Base-by-base conservation (phyloP, 108 stramenopile genomes). In the Cyclotella atomus region DNA sequence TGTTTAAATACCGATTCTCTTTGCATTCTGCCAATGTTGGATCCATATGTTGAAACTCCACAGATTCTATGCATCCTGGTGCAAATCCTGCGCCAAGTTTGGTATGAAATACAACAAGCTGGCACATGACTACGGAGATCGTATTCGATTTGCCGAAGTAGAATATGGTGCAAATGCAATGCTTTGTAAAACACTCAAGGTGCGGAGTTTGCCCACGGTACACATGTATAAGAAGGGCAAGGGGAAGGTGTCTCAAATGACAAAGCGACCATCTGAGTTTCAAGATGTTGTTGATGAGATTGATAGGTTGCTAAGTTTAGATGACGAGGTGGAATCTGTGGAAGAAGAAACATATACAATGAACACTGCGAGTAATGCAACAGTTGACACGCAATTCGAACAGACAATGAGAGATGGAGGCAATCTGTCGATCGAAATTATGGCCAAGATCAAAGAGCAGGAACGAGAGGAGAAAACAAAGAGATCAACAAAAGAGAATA, bases 1-100 rank as follows among this genome's bases (percentile, higher is more conserved):
- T 60, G 36, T 59, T 36, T 29, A 28, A 27, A 41, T 29, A 27
- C 2, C 35, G 30, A 19, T 20, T 2, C 28, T 12, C 59, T n/a
- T n/a, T n/a, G n/a, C n/a, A 0, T 24, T 53, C n/a, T 38, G 9
- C 14, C 20, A n/a, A 17, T 25, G 0, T 46, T 8, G 44, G 23
- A 47, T 17, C 14, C 7, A 21, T 0, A 0, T 29, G 3, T 28
- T 38, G 0, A 34, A 8, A 24, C 25, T 25, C 10, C 15, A 47
- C n/a, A 84, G 75, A 77, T 82, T 88, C 70, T 81, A 86, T 43
- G 87, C 83, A 23, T 27, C 62, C 24, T 87, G 88, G 88, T 91
- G 91, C 73, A 91, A 91, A 65, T 68, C 72, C 17, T 89, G 91
- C 59, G 68, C 81, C 67, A 80, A 83, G 35, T 89, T 89, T 76